phyloP scores from a whole-genome alignment of 768 basidiomycete species.

The Termitomyces sp. region DNA sequence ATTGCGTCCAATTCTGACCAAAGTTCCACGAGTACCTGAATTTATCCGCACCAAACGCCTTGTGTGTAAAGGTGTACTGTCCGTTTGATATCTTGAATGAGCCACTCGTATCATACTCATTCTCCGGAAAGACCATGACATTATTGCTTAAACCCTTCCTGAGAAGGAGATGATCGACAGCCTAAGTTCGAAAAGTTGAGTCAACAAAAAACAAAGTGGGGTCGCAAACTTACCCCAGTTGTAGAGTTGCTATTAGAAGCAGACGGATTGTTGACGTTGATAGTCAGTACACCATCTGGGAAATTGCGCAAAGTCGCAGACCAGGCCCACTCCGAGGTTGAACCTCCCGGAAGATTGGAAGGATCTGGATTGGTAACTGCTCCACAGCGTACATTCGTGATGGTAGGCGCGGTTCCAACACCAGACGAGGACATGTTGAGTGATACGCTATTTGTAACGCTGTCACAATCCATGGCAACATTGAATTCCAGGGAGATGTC shows the following conservation, averaged over 20 bases:
- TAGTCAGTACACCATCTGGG: conserved; percentile 77
- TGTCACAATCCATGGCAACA: conserved; percentile 63
- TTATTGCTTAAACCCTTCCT: conserved; percentile 75
- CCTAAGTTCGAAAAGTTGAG: conserved; percentile 25
- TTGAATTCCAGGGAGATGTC: conserved; percentile 79
- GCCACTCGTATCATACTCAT: conserved; percentile 62
- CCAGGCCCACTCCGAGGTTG: conserved; percentile 66
- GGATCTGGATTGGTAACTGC: conserved; percentile 42
- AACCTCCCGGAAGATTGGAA: conserved; percentile 45
- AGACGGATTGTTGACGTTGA: conserved; percentile 56
- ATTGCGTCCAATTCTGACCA: conserved; percentile 77
- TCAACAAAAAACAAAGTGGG: conserved; percentile 2
- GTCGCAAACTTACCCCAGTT: conserved; percentile 47
- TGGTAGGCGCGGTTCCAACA: conserved; percentile 47
- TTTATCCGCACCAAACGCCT: conserved; percentile 80
- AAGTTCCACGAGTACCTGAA: conserved; percentile 87
- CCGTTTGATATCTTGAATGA: conserved; percentile 54
- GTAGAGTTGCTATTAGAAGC: conserved; percentile 33
- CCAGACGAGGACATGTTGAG: conserved; percentile 70
- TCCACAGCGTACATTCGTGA: conserved; percentile 45
- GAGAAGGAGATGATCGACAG: conserved; percentile 71
- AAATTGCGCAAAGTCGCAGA: conserved; percentile 67
- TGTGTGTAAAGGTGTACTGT: conserved; percentile 74
- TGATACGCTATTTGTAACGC: conserved; percentile 56
- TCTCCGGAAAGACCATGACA: conserved; percentile 80